Conservation (phyloP, 1,284 basidiomycete species). For the Austroboletus niveus region DNA sequence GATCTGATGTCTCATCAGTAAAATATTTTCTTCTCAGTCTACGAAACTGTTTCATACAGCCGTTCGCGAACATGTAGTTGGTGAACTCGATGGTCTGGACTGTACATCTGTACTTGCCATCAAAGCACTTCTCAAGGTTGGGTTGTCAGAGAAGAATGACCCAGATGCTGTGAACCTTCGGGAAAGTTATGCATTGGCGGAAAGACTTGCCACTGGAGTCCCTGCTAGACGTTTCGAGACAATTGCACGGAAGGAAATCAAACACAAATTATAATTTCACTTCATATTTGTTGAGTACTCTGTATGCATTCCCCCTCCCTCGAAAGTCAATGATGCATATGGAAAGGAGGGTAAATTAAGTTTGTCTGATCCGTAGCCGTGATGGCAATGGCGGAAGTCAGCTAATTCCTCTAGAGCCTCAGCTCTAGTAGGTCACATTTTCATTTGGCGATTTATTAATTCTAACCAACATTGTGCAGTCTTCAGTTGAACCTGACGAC, state of each 20-base stretch:
- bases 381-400: too few species aligned
- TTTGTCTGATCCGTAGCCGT: too few species aligned
- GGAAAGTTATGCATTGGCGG: conserved; percentile 69
- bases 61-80: conserved; percentile 47
- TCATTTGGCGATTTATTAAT: too few species aligned
- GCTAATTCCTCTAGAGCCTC: too few species aligned
- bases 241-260: conserved; percentile 62
- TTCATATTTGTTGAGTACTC: too few species aligned
- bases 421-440: too few species aligned
- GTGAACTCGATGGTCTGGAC: conserved; percentile 56
- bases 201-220: conserved; percentile 55
- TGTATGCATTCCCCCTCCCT: too few species aligned
- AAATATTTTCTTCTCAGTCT: conserved; percentile 58
- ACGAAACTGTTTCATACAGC: conserved; percentile 52
- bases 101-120: conserved; percentile 49
- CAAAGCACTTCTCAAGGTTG: conserved; percentile 54
- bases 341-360: too few species aligned
- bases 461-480: too few species aligned
- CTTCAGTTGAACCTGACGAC: too few species aligned
- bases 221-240: conserved; percentile 52
- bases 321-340: too few species aligned
- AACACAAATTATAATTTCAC: conserved; percentile 50
- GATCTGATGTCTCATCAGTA: conserved; percentile 36
- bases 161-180: conserved; percentile 64
- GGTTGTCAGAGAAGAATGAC: conserved; percentile 59